Conservation (phyloP, 2,329 filamentous ascomycete genomes). For the Paracamarosporium sp. region DNA sequence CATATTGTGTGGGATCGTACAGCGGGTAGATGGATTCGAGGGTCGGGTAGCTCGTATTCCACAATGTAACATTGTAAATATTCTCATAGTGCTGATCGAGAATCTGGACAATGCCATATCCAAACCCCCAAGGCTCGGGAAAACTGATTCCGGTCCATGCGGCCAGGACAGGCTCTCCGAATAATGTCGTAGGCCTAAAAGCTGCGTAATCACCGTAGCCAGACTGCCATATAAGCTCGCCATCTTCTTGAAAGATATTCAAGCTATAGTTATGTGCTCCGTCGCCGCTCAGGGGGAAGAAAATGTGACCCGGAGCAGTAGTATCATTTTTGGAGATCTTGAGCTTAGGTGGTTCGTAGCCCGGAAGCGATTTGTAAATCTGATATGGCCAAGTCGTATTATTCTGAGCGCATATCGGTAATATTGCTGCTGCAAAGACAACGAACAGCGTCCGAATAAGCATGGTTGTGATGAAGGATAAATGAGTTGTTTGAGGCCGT, state of each 20-base stretch:
- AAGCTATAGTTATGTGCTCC: conserved; percentile 14
- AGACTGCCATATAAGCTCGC: conserved; percentile 10
- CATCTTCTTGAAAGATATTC: conserved; percentile 10
- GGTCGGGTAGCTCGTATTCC: conserved; percentile 6
- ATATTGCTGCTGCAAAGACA: background rate
- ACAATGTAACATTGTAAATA: conserved; percentile 9
- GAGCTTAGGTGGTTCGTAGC: conserved; percentile 12
- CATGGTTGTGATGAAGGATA: background rate
- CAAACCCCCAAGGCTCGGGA: conserved; percentile 6
- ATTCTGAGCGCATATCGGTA: background rate
- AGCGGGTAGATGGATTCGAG: conserved; percentile 10
- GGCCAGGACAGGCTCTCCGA: conserved; percentile 6
- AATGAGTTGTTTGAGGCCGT: background rate
- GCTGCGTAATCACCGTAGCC: conserved; percentile 10
- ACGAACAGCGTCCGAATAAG: background rate
- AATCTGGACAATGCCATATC: conserved; percentile 2
- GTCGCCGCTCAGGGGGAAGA: conserved; percentile 11
- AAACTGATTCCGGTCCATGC: conserved; percentile 1
- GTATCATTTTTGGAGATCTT: conserved; percentile 4
- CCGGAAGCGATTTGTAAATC: conserved; percentile 13
- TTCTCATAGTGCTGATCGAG: background rate
- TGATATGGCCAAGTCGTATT: conserved; percentile 14
- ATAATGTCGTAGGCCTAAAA: conserved; percentile 2
- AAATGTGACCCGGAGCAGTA: conserved; percentile 7
- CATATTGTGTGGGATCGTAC: conserved; percentile 12